Percentiles rank a stretch among this genome's conserved stretches.
Evolutionary conservation across 1,139 yeast species (phyloP).

Genomic region (Taphrina populina): DNA sequence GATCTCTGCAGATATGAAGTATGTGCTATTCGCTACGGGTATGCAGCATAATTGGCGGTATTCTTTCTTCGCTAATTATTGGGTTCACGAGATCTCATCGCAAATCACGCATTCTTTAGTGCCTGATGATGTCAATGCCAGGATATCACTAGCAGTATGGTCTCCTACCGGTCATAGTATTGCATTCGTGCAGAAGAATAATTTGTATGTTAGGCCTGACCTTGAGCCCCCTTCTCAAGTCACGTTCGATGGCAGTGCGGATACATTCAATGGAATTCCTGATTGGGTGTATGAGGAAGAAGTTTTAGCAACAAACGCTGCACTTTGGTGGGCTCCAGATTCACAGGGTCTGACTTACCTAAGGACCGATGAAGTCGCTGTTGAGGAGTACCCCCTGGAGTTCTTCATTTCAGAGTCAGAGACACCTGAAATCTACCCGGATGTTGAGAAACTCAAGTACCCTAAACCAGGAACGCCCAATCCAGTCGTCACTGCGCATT

Average conservation of each 20-base stretch:
- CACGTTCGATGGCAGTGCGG: slow-evolving; percentile 65
- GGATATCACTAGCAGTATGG: slow-evolving; percentile 54
- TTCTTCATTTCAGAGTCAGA: slow-evolving; percentile 49
- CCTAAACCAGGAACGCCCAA: slow-evolving; percentile 85
- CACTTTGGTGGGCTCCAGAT: slow-evolving; percentile 87
- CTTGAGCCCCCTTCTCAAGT: slow-evolving; percentile 47
- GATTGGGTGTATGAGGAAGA: slow-evolving; percentile 99
- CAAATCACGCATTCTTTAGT: slow-evolving; percentile 42
- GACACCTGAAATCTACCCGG: slow-evolving; percentile 56
- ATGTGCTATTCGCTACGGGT: slow-evolving; percentile 47
- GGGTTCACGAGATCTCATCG: slow-evolving; percentile 55
- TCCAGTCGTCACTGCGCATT: slow-evolving; percentile 58
- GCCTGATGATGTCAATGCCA: slow-evolving; percentile 14
- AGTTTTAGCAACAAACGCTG: slow-evolving; percentile 60
- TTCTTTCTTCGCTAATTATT: slow-evolving; percentile 65
- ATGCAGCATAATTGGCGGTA: slow-evolving; percentile 67
- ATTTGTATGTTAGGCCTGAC: slow-evolving; percentile 57
- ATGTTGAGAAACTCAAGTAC: slow-evolving; percentile 60
- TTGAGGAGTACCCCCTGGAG: slow-evolving; percentile 63
- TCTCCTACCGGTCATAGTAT: slow-evolving; percentile 69
- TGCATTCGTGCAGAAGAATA: slow-evolving; percentile 65
- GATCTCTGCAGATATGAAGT: slow-evolving; percentile 35
- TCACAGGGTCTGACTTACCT: slow-evolving; percentile 65
- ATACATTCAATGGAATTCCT: slow-evolving; percentile 79
- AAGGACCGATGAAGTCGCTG: slow-evolving; percentile 68